A percentile compares a stretch with the other conserved stretches of the same genome.
phyloP scores from a whole-genome alignment of 2,329 filamentous ascomycete species.

The Exophiala sp. region DNA sequence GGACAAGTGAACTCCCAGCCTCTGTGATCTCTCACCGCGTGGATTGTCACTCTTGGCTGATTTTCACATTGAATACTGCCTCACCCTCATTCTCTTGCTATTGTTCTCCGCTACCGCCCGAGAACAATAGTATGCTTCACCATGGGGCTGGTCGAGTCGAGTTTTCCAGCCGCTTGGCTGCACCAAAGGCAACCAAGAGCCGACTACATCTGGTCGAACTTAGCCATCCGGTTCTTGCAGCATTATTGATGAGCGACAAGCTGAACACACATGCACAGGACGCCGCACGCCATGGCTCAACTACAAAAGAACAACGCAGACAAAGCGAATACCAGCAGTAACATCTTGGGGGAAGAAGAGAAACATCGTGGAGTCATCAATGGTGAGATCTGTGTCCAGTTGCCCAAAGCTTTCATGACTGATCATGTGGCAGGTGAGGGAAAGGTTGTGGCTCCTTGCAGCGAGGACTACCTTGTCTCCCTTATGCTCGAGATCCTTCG shows the following conservation, averaged over 20 bases:
- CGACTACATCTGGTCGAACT: no score
- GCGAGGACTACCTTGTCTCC: conserved; percentile 16
- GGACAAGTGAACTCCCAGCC: no score
- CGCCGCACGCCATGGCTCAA: not conserved
- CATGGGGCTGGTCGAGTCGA: no score
- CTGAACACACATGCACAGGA: no score
- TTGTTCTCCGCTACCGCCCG: no score
- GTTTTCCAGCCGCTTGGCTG: no score
- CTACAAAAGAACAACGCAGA: not conserved
- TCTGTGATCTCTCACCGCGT: no score
- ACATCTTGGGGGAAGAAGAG: not conserved
- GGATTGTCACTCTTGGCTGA: no score
- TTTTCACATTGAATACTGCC: not conserved
- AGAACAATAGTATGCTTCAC: no score
- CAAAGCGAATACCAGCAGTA: not conserved
- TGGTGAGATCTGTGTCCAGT: not conserved
- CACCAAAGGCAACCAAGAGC: no score
- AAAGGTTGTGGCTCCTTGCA: conserved; percentile 11
- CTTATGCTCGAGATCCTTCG: conserved; percentile 20
- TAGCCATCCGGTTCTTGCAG: no score
- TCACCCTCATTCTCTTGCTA: not conserved
- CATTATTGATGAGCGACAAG: no score
- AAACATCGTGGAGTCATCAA: conserved; percentile 5
- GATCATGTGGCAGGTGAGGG: conserved; percentile 8
- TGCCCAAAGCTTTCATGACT: not conserved